phyloP scores from a whole-genome alignment of 176 grass and related monocot species.

The Oryza brachyantha region DNA sequence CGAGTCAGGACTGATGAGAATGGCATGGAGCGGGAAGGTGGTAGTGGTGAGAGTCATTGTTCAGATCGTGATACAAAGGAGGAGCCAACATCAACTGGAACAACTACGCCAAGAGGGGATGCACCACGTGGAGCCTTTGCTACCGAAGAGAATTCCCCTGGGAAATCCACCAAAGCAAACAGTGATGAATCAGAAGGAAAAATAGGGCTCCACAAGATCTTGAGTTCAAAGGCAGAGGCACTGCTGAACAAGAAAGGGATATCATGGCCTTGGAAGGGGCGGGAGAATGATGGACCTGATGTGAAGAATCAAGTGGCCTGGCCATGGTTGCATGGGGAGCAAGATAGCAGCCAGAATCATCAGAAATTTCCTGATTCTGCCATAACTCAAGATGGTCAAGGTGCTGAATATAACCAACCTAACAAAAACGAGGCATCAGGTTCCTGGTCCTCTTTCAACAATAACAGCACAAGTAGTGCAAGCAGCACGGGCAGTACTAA shows the following conservation, averaged over 20 bases:
- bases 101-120: slow-evolving; percentile 63
- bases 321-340: slow-evolving; percentile 74
- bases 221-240: slow-evolving; percentile 93
- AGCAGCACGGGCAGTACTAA: slow-evolving; percentile 91
- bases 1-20: slow-evolving; percentile 61
- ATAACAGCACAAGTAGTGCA: slow-evolving; percentile 88
- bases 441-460: slow-evolving; percentile 92
- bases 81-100: slow-evolving; percentile 55
- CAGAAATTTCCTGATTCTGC: slow-evolving; percentile 52
- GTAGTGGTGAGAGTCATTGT: slow-evolving; percentile 46
- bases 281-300: slow-evolving; percentile 57
- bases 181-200: slow-evolving; percentile 74
- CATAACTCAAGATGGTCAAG: slow-evolving; percentile 44
- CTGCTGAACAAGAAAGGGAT: slow-evolving; percentile 75
- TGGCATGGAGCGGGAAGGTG: slow-evolving; percentile 55
- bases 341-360: slow-evolving; percentile 54
- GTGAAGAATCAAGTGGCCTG: slow-evolving; percentile 52
- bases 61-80: slow-evolving; percentile 68
- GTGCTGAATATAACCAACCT: slow-evolving; percentile 43
- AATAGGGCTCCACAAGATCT: slow-evolving; percentile 65
- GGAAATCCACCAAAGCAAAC: slow-evolving; percentile 44
- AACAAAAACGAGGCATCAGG: slow-evolving; percentile 67
- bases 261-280: slow-evolving; percentile 94
- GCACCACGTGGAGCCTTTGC: slow-evolving; percentile 36
- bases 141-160: slow-evolving; percentile 46